Base-by-base conservation (phyloP, 2,329 filamentous ascomycete genomes). In the Neoarthrinium moseri region DNA sequence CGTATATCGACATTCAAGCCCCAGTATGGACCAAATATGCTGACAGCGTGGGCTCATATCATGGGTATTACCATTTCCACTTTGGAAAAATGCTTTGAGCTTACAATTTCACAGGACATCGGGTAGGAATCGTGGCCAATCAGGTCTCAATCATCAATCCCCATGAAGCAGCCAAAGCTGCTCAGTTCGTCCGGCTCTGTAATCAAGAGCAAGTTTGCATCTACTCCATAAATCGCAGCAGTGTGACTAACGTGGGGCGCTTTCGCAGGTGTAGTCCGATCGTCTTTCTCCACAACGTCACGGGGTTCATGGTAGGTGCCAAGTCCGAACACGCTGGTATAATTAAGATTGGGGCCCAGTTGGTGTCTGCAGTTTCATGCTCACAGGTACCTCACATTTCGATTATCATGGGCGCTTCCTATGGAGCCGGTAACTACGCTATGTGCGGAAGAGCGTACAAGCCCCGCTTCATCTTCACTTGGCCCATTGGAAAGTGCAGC, bases 251-350 rank as follows among this genome's bases (percentile, higher is more conserved):
- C 33, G n/a, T 2, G 8, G 10, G n/a, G 11, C 6, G 8, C 6
- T 8, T 6, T n/a, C 17, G 22, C 2, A 35, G 33, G 22, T 60
- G 60, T 21, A 63, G 52, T 0, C 70, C 71, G 0, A 71, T 74
- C 12, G 55, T 73, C 5, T 74, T 72, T 55, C 54, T 74, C 0
- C 71, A 74, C 53, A 74, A 73, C 34, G 70, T 74, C 1, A 73
- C 71, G 0, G 71, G 71, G 1, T 74, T 74, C 56, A 74, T 74
- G 70, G 70, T 74, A 4, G 71, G 71, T 4, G 52, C 65, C 5
- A 70, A 71, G 46, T 66, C 70, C 4, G 71, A 74, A 42, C 68
- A 67, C 40, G 63, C 63, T 0, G 67, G 61, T 4, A 70, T 73
- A 49, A 73, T 73, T 54, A 72, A 72, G 39, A 59, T 58, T 29